Percentiles rank a stretch among this genome's conserved stretches.
These are phyloP conservation scores for Cylindrotheca fusiformis DNA, from an alignment of 108 stramenopile species.

Conservation along the genomic window DNA sequence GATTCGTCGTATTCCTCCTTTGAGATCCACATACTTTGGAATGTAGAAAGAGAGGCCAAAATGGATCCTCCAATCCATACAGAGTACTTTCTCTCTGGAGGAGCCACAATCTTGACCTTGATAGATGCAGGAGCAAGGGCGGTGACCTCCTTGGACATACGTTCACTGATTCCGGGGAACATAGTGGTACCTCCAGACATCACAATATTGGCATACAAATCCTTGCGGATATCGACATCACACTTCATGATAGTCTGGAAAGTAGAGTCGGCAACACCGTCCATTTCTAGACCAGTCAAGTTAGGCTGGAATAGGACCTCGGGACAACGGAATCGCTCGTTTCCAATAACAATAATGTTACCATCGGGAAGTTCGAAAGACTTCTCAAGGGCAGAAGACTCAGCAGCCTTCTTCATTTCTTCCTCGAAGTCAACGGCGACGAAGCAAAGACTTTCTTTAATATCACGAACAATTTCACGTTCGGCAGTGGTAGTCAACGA, in stretches of 20 bases:
- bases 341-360: constrained; percentile 93
- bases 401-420: constrained; percentile 93
- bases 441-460: constrained; percentile 91
- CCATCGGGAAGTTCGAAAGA: constrained; percentile 93
- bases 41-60: constrained; percentile 96
- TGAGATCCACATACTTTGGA: constrained; percentile 99
- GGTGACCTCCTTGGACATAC: constrained; percentile 99
- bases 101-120: constrained; percentile 99
- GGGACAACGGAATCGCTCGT: constrained; percentile 93
- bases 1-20: constrained; percentile 99
- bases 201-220: constrained; percentile 93
- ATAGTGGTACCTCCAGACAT: constrained; percentile 96
- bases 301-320: constrained; percentile 94
- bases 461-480: constrained; percentile 93
- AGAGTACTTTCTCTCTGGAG: constrained; percentile 99
- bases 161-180: constrained; percentile 99
- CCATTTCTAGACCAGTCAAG: constrained; percentile 97
- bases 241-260: constrained; percentile 99
- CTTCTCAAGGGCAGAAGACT: constrained; percentile 90
- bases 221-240: constrained; percentile 99
- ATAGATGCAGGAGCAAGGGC: constrained; percentile 92
- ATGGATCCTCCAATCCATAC: constrained; percentile 99
- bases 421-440: constrained; percentile 93
- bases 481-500: constrained; percentile 93
- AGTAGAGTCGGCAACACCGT: constrained; percentile 96